These are phyloP conservation scores for Diaporthe caulivora DNA, from an alignment of 2,329 filamentous ascomycete species.

Conservation along the genomic window DNA sequence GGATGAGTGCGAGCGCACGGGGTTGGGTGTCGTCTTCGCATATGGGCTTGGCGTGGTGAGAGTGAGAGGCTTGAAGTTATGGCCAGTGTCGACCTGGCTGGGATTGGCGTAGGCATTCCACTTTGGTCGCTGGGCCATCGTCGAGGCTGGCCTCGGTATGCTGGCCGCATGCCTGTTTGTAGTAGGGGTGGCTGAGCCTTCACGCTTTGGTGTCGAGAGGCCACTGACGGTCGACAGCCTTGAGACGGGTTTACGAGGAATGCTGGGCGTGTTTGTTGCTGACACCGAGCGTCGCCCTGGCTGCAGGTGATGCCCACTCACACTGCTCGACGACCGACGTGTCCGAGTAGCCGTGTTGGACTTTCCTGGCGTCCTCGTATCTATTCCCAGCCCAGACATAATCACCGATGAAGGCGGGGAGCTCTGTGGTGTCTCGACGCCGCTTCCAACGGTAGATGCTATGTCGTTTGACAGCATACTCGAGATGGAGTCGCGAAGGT, in stretches of 20 bases:
- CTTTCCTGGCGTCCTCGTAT: constrained; percentile 45
- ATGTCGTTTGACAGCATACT: constrained; percentile 89
- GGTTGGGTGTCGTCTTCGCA: constrained; percentile 55
- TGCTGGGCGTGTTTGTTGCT: constrained; percentile 56
- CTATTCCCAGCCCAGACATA: constrained; percentile 65
- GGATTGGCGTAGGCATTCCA: constrained; percentile 80
- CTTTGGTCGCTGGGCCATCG: constrained; percentile 70
- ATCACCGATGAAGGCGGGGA: constrained; percentile 73
- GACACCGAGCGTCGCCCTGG: constrained; percentile 62
- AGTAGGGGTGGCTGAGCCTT: constrained; percentile 64
- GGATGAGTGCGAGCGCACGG: constrained; percentile 57
- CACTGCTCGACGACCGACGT: constrained; percentile 59
- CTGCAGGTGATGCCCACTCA: constrained; percentile 59
- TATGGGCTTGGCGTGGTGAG: constrained; percentile 72
- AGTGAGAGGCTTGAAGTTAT: constrained; percentile 74
- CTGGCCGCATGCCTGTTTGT: constrained; percentile 49
- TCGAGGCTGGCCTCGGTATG: constrained; percentile 59
- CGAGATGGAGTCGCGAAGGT: constrained; percentile 91
- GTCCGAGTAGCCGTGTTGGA: constrained; percentile 49
- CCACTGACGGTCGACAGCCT: constrained; percentile 60
- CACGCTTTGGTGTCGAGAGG: constrained; percentile 51
- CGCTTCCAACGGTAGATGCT: constrained; percentile 74
- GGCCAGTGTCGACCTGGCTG: constrained; percentile 72
- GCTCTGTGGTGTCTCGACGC: constrained; percentile 78
- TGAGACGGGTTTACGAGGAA: constrained; percentile 56